Conservation (phyloP, 257 asterid species). For the Solanum medicagineum region DNA sequence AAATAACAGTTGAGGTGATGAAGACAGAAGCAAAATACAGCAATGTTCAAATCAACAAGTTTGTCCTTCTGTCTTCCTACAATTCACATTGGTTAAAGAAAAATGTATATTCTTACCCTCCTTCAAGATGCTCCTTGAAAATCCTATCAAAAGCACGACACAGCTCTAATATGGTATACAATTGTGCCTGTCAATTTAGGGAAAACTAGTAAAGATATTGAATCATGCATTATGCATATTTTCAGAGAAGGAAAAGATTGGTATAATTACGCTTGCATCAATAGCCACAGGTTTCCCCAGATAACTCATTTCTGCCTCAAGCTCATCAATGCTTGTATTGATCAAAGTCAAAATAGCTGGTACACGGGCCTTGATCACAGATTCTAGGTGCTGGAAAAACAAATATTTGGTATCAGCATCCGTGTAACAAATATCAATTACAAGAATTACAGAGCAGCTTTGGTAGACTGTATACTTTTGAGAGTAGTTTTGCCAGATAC, state of each 20-base stretch:
- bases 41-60: neutral
- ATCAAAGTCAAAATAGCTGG: conserved; percentile 23
- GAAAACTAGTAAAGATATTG: neutral
- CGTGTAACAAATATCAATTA: neutral
- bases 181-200: conserved; percentile 15
- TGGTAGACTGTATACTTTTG: conserved; percentile 8
- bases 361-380: conserved; percentile 27
- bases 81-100: neutral
- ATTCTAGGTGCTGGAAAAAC: conserved; percentile 23
- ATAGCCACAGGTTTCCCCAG: conserved; percentile 28
- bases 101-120: conserved; percentile 20
- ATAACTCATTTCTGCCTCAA: conserved; percentile 23
- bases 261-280: conserved; percentile 26
- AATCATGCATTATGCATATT: neutral
- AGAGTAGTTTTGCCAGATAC: conserved; percentile 29
- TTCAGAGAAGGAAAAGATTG: neutral
- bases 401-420: neutral
- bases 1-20: neutral
- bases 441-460: neutral
- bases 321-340: conserved; percentile 24
- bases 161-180: conserved; percentile 29
- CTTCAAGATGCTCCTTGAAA: conserved; percentile 43
- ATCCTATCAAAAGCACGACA: conserved; percentile 36
- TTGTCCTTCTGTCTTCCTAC: neutral
- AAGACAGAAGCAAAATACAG: neutral